These are phyloP conservation scores for Porcisia deanei DNA, from an alignment of 208 protist genomes.

Conservation along the genomic window DNA sequence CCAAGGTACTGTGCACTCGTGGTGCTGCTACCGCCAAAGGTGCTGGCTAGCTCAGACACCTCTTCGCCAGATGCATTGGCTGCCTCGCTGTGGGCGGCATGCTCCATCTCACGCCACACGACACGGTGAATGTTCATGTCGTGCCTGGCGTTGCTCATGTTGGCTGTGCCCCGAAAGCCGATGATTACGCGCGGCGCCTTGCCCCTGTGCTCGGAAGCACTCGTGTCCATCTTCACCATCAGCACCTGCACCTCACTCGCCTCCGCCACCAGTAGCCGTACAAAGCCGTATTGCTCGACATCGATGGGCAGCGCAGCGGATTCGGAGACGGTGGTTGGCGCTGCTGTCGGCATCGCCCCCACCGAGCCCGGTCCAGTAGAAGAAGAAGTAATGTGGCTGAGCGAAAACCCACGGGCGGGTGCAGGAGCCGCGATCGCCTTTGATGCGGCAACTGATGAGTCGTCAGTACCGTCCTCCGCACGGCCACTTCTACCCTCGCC, in stretches of 20 bases:
- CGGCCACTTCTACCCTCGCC: neutral
- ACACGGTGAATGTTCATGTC: constrained; percentile 74
- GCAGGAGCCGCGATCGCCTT: neutral
- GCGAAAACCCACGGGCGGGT: neutral
- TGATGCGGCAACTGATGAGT: neutral
- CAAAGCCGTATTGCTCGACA: constrained; percentile 84
- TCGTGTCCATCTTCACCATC: constrained; percentile 59
- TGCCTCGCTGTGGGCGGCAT: constrained; percentile 1
- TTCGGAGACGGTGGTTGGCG: constrained; percentile 2
- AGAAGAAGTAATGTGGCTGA: neutral
- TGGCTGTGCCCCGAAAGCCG: constrained; percentile 86
- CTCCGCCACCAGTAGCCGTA: constrained; percentile 50
- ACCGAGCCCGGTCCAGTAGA: neutral
- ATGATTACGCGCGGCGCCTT: constrained; percentile 85
- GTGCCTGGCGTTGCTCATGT: constrained; percentile 77
- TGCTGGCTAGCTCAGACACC: constrained; percentile 6
- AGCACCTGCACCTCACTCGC: constrained; percentile 77
- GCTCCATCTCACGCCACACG: constrained; percentile 79
- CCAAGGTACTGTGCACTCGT: constrained; percentile 27
- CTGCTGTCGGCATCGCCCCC: neutral
- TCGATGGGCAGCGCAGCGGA: constrained; percentile 52
- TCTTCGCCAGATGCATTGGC: neutral
- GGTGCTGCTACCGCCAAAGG: constrained; percentile 18
- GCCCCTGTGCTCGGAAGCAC: constrained; percentile 35
- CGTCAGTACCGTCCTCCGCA: neutral